A percentile compares a stretch with the other conserved stretches of the same genome.
Conservation (phyloP, 2,329 filamentous ascomycete genomes). For the Fusarium sp. region DNA sequence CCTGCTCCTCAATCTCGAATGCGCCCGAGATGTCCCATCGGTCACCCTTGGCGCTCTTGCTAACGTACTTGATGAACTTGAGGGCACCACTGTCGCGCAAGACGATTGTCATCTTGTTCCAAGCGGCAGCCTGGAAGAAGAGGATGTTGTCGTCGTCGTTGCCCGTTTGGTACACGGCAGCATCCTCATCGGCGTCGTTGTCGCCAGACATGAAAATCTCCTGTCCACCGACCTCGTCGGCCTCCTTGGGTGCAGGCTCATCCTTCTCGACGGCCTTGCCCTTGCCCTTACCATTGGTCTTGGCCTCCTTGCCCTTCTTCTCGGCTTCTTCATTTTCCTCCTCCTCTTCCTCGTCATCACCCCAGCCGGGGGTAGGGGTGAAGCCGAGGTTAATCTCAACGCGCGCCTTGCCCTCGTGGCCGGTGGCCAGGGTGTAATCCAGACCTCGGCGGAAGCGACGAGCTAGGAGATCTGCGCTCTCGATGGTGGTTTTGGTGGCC, state of each 20-base stretch:
- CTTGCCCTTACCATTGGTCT: conserved; percentile 45
- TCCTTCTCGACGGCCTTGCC: conserved; percentile 35
- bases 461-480: conserved; percentile 81
- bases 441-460: conserved; percentile 86
- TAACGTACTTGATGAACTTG: conserved; percentile 97
- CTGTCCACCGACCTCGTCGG: conserved; percentile 76
- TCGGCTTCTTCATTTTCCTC: conserved; percentile 52
- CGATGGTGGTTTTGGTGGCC: conserved; percentile 80
- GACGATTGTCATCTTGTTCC: conserved; percentile 94
- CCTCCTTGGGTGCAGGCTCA: conserved; percentile 49
- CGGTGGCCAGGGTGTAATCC: conserved; percentile 94
- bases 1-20: conserved; percentile 75
- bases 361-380: conserved; percentile 89
- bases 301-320: conserved; percentile 47
- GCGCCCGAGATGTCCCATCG: conserved; percentile 90
- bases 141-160: conserved; percentile 80
- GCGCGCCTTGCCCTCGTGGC: conserved; percentile 80
- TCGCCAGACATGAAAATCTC: conserved; percentile 96
- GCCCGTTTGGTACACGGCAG: conserved; percentile 86
- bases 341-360: conserved; percentile 69
- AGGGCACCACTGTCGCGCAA: conserved; percentile 87
- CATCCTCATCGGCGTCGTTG: conserved; percentile 77
- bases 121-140: conserved; percentile 73
- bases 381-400: conserved; percentile 89
- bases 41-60: conserved; percentile 83